Base-by-base conservation (phyloP, 2,329 filamentous ascomycete species). In the Diaporthe longicolla region DNA sequence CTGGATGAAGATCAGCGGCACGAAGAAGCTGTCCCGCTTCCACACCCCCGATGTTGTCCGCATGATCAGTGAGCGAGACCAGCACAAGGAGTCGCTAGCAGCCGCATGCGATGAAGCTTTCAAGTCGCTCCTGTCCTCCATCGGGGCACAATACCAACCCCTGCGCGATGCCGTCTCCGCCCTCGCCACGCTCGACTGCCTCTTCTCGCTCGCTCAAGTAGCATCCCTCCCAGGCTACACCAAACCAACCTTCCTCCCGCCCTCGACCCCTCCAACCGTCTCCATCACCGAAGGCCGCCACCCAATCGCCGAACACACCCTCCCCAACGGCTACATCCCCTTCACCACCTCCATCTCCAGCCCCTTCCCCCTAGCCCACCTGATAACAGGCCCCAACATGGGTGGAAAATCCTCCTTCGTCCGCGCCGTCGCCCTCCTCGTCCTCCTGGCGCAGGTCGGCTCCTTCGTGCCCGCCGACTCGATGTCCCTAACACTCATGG, bases 321-420 rank as follows among this genome's bases (percentile, higher is more conserved):
- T 98, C 8, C 89, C 96, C 5, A 91, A 94, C 77, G 89, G 91
- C 69, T 99, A 98, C 83, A 97, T 99, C 73, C 96, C 97, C 61
- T 99, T 99, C 83, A 91, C 93, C 79, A 93, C 95, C 15, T 85
- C 89, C 2, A 89, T 98, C 61, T 88, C 90, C n/a, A 89, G 91
- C 4, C 88, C 91, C 1, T 81, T 87, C 0, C 89, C 91, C 0
- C 89, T 94, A 8, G 94, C 95, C 3, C 90, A 98, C 78, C 92
- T 98, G 72, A 93, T 99, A 79, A 99, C 97, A 0, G 97, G 97
- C 0, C 97, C 97, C 40, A 99, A 99, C 85, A 99, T 99, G 97
- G 97, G 97, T 79, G 97, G 97, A 73, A 99, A 99, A 82, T 98
- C 95, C n/a, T 97, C 93, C 73, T 99, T 98, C 82, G 96, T 99